Evolutionary conservation across 129 eudicot species (phyloP), one percentile per base, ranked within the genome.

Genomic region (Centella asiatica): DNA sequence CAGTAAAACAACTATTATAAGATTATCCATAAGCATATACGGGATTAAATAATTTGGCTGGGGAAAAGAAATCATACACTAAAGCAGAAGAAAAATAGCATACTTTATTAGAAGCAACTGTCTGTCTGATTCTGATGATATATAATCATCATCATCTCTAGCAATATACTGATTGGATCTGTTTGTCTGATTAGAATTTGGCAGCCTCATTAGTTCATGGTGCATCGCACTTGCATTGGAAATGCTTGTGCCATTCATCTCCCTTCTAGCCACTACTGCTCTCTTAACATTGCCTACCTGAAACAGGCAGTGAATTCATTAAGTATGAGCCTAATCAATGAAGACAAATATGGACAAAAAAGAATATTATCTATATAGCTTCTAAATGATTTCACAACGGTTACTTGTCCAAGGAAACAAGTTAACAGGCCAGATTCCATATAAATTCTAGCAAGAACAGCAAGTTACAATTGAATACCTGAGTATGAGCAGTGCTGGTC

Each of bases 191-290:
- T 74, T 74, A 71, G 85, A 27, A 62, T 83, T 63, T 61, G 86
- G 93, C 68, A 86, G 62, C 68, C 85, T 82, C 97, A 83, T 83
- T 12, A 90, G 71, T 74, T 86, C 97, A 42, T 76, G 92, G 44
- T 73, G 89, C 83, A 75, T 76, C 52, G 82, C 89, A 68, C 73
- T 72, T 33, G 76, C 60, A 64, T 47, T 72, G 44, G 93, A 78
- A 32, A 75, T 70, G 73, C 72, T 82, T 39, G 72, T 66, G 57
- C 77, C 80, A 68, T 69, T 62, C 19, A 51, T 65, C 51, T 70
- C 78, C 53, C 62, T 78, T 53, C 80, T 83, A 25, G 66, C 49
- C 57, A 77, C 39, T 44, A 77, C 77, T 22, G 78, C 60, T 55
- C 76, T 80, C 84, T 81, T 90, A 60, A 83, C 72, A 72, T 72